phyloP scores from a whole-genome alignment of 768 basidiomycete genomes.

The Termitomyces bulborhizus region DNA sequence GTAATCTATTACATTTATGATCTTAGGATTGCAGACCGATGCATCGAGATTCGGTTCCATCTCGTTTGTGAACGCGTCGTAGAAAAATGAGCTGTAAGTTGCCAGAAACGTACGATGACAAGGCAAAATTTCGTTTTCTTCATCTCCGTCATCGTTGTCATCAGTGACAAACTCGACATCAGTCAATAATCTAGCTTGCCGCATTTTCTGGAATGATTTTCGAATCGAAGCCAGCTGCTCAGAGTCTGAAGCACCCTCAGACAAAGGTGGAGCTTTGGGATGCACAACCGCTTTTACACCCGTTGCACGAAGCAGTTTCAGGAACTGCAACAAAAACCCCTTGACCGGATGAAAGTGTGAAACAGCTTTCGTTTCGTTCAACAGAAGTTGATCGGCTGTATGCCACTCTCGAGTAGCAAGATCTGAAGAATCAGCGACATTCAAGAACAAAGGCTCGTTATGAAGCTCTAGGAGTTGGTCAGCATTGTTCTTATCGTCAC shows the following conservation, averaged over 20 bases:
- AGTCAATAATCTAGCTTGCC: conserved; percentile 23
- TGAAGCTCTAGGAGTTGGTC: conserved; percentile 14
- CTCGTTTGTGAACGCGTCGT: conserved; percentile 20
- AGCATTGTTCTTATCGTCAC: conserved; percentile 10
- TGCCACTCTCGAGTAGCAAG: conserved; percentile 33
- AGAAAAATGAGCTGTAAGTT: conserved; percentile 26
- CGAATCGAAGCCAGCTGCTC: conserved; percentile 14
- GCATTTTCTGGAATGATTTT: conserved; percentile 25
- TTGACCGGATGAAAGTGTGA: conserved; percentile 24
- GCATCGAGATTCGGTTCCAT: conserved; percentile 12
- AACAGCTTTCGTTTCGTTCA: conserved; percentile 25
- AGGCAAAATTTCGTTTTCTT: conserved; percentile 17
- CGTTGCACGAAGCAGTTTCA: conserved; percentile 24
- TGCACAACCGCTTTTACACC: conserved; percentile 24
- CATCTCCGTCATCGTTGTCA: conserved; percentile 10
- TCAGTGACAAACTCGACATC: conserved; percentile 30
- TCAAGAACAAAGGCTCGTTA: conserved; percentile 33
- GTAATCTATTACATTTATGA: conserved; percentile 6
- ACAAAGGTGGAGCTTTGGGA: conserved; percentile 13
- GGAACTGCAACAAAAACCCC: conserved; percentile 26
- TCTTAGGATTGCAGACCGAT: conserved; percentile 8
- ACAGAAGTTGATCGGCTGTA: conserved; percentile 30
- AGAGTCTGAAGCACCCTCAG: conserved; percentile 4
- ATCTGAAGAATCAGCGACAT: conserved; percentile 31
- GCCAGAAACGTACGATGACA: conserved; percentile 36